phyloP scores from a whole-genome alignment of 2,329 filamentous ascomycete species.

The Fusarium sacchari region DNA sequence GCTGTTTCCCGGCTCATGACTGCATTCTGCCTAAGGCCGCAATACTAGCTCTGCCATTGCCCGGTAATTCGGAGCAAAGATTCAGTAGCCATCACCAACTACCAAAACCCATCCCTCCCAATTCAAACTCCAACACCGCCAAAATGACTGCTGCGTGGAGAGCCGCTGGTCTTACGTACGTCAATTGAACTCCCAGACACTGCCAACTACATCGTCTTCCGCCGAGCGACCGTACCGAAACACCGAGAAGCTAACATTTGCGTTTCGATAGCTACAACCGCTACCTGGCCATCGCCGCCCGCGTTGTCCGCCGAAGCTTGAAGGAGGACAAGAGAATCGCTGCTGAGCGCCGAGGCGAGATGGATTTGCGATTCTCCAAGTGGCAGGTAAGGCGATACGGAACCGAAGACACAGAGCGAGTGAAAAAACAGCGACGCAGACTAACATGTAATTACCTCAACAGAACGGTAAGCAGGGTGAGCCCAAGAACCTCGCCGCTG shows the following conservation, averaged over 20 bases:
- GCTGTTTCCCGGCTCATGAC: conserved; percentile 26
- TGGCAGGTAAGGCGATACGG: conserved; percentile 77
- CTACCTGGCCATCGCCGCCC: conserved; percentile 95
- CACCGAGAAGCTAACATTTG: conserved; percentile 49
- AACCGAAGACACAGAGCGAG: background rate
- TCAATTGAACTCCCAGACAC: conserved; percentile 48
- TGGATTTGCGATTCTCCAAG: conserved; percentile 90
- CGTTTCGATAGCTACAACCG: conserved; percentile 88
- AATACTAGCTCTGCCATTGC: conserved; percentile 38
- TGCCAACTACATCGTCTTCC: conserved; percentile 1
- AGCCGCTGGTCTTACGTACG: conserved; percentile 95
- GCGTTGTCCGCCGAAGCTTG: conserved; percentile 93
- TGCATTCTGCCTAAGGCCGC: conserved; percentile 46
- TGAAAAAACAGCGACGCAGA: conserved; percentile 5
- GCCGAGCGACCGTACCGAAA: conserved; percentile 30
- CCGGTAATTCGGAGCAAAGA: conserved; percentile 50
- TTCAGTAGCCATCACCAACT: conserved; percentile 50
- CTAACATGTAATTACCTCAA: conserved; percentile 50
- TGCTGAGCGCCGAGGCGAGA: conserved; percentile 90
- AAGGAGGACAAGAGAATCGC: conserved; percentile 91
- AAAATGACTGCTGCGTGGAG: conserved; percentile 99
- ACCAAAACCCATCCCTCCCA: conserved; percentile 43
- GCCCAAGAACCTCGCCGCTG: conserved; percentile 73
- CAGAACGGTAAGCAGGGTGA: conserved; percentile 98
- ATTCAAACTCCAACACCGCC: conserved; percentile 56